These are phyloP conservation scores for Boletus rubroflammeus DNA, from an alignment of 768 basidiomycete genomes.

Conservation along the genomic window DNA sequence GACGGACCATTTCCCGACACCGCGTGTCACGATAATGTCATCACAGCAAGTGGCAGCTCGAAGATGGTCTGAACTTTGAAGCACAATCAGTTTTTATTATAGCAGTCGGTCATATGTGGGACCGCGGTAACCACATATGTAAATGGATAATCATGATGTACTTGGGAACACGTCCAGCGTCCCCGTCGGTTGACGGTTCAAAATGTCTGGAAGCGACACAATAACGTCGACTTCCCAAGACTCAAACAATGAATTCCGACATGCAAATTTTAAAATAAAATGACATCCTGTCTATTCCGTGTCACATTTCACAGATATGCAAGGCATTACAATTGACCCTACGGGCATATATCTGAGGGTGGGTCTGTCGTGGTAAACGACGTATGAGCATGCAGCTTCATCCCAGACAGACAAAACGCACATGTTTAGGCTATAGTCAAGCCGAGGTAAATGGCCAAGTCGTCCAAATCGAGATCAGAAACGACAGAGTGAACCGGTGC, in stretches of 20 bases:
- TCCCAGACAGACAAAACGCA: not conserved
- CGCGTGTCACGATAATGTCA: not conserved
- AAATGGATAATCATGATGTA: not conserved
- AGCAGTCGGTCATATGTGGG: no score
- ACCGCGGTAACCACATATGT: no score
- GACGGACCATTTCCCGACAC: no score
- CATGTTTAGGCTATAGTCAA: slow-evolving; percentile 12
- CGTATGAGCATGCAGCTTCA: not conserved
- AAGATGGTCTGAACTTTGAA: no score
- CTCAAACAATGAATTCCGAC: not conserved
- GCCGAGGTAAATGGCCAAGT: slow-evolving; percentile 24
- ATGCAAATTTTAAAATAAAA: no score
- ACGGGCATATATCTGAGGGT: no score
- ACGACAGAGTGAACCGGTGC: slow-evolving; percentile 18
- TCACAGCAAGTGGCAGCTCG: not conserved
- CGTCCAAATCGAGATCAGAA: slow-evolving; percentile 18
- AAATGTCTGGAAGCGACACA: not conserved
- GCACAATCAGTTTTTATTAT: no score
- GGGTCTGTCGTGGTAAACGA: not conserved
- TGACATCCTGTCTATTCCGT: not conserved
- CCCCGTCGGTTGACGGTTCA: no score
- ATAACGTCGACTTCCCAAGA: not conserved
- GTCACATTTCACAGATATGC: not conserved
- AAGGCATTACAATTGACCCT: not conserved
- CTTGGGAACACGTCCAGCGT: not conserved